Evolutionary conservation across 1,139 yeast genomes (phyloP).

Genomic region (Geotrichum siamense): DNA sequence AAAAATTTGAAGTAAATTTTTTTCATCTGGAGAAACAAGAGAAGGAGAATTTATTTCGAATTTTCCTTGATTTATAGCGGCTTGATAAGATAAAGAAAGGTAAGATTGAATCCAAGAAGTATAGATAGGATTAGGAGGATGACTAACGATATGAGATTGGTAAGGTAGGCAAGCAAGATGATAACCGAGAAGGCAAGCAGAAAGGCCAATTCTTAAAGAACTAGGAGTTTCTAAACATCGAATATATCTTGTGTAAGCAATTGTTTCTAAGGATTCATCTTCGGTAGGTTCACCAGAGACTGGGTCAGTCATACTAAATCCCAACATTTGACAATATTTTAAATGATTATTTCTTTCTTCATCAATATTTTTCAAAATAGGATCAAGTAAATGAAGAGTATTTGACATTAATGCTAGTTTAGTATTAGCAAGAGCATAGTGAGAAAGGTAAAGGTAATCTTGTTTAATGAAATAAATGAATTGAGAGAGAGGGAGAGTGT

Average conservation of each 20-base stretch:
- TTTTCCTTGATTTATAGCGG: slow-evolving; percentile 49
- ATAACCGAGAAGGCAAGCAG: slow-evolving; percentile 77
- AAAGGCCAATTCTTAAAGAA: slow-evolving; percentile 39
- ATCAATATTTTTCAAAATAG: slow-evolving; percentile 48
- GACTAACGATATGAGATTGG: slow-evolving; percentile 20
- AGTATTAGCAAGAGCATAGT: slow-evolving; percentile 63
- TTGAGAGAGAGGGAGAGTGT: slow-evolving; percentile 43
- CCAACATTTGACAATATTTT: slow-evolving; percentile 44
- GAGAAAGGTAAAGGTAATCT: slow-evolving; percentile 62
- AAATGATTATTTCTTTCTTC: slow-evolving; percentile 53
- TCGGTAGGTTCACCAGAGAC: slow-evolving; percentile 39
- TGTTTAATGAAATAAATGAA: slow-evolving; percentile 60
- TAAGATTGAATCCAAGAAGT: slow-evolving; percentile 58
- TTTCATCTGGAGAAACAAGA: slow-evolving; percentile 41
- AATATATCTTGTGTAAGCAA: slow-evolving; percentile 55
- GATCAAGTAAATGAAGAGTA: slow-evolving; percentile 41
- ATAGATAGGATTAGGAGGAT: slow-evolving; percentile 33
- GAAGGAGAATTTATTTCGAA: slow-evolving; percentile 42
- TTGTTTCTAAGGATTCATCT: slow-evolving; percentile 51
- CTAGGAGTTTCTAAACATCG: slow-evolving; percentile 21
- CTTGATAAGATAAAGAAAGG: slow-evolving; percentile 47
- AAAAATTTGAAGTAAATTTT: slow-evolving; percentile 47
- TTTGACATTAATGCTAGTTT: slow-evolving; percentile 61
- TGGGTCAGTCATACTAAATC: slow-evolving; percentile 43
- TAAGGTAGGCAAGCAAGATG: slow-evolving; percentile 43